phyloP scores from a whole-genome alignment of 352 stramenopile species.

The Stramenopiles sp. region DNA sequence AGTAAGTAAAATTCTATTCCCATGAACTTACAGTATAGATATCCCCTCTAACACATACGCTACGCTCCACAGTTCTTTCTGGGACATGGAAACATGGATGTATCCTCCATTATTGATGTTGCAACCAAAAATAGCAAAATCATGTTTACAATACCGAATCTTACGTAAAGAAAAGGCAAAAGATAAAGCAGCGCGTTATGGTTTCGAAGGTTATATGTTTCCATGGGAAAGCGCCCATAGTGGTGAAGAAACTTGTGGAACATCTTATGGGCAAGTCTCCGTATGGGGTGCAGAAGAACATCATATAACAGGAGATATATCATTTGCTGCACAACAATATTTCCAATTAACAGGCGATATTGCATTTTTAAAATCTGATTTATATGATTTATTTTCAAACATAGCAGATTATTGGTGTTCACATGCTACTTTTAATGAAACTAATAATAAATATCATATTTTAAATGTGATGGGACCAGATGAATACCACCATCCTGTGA shows the following conservation, averaged over 20 bases:
- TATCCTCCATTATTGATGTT: conserved; percentile 12
- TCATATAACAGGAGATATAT: conserved; percentile 14
- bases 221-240: conserved; percentile 12
- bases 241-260: conserved; percentile 11
- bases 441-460: conserved; percentile 7
- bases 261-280: too few species aligned
- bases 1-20: too few species aligned
- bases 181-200: conserved; percentile 8
- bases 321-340: conserved; percentile 9
- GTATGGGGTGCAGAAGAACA: conserved; percentile 10
- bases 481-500: conserved; percentile 12
- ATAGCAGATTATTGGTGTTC: conserved; percentile 11
- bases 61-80: too few species aligned
- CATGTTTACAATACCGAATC: conserved; percentile 7
- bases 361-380: background rate
- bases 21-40: too few species aligned
- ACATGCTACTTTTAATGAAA: conserved; percentile 11
- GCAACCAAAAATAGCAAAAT: conserved; percentile 9
- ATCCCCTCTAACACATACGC: too few species aligned
- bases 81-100: conserved; percentile 17
- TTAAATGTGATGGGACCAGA: conserved; percentile 13
- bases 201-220: conserved; percentile 10
- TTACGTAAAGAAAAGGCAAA: conserved; percentile 6
- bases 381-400: background rate
- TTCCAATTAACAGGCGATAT: conserved; percentile 7